A percentile compares a stretch with the other conserved stretches of the same genome.
phyloP scores from a whole-genome alignment of 1,284 basidiomycete species.

The Schizopora paradoxa region DNA sequence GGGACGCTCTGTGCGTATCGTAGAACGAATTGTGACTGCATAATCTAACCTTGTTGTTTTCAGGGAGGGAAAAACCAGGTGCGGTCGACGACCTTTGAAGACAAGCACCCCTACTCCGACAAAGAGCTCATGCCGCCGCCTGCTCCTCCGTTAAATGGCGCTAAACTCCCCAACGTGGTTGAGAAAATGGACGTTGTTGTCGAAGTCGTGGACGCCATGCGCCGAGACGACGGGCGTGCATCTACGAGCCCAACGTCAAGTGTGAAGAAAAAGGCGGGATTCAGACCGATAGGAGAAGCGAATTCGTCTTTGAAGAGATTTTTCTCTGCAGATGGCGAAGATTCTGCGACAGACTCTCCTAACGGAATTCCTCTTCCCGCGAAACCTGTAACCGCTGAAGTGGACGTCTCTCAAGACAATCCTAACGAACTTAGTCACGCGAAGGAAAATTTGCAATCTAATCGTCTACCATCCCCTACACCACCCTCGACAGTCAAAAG shows the following conservation, averaged over 20 bases:
- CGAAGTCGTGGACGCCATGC: no score
- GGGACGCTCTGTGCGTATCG: slow-evolving; percentile 3
- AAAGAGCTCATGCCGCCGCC: slow-evolving; percentile 26
- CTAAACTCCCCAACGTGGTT: slow-evolving; percentile 11
- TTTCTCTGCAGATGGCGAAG: slow-evolving; percentile 30
- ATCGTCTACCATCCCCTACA: not conserved
- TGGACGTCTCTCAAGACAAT: no score
- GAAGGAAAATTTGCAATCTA: not conserved
- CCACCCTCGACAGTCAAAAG: no score
- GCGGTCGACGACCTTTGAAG: no score
- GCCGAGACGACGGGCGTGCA: no score
- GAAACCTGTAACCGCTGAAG: no score
- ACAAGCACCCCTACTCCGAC: no score
- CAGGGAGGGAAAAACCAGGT: no score
- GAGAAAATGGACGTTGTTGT: not conserved
- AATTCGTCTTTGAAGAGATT: slow-evolving; percentile 25
- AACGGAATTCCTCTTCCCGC: no score
- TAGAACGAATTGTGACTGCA: not conserved
- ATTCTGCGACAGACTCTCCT: slow-evolving; percentile 11
- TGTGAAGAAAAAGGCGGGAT: slow-evolving; percentile 15
- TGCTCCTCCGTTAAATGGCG: slow-evolving; percentile 13
- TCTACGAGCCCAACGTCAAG: slow-evolving; percentile 1
- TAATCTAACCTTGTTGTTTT: no score
- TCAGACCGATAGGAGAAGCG: slow-evolving; percentile 15
- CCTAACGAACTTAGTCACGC: not conserved